A percentile compares a stretch with the other conserved stretches of the same genome.
Evolutionary conservation across 2,329 filamentous ascomycete genomes (phyloP).

Genomic region (Diplodia mutila): DNA sequence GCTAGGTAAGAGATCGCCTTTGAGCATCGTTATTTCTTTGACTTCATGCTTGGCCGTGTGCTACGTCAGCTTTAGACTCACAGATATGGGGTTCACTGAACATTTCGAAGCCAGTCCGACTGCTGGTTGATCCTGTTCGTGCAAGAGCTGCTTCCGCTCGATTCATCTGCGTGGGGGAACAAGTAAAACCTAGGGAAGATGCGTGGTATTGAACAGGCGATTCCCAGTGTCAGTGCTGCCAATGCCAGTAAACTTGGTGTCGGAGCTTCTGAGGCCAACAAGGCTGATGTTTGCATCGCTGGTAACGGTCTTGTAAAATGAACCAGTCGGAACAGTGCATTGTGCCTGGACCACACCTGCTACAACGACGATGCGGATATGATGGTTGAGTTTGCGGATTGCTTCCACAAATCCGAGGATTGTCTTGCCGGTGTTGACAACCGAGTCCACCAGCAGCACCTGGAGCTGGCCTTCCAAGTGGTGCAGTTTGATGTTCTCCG

Average conservation of each 20-base stretch:
- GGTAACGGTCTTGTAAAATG: constrained; percentile 28
- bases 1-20: too few species aligned
- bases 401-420: constrained; percentile 54
- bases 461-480: constrained; percentile 48
- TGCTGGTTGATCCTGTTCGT: too few species aligned
- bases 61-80: too few species aligned
- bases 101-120: too few species aligned
- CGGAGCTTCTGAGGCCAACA: constrained; percentile 59
- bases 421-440: constrained; percentile 62
- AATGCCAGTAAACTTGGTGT: constrained; percentile 59
- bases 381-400: constrained; percentile 47
- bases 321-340: constrained; percentile 31
- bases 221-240: constrained; percentile 62
- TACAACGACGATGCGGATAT: constrained; percentile 57
- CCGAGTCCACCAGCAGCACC: constrained; percentile 62
- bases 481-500: constrained; percentile 48
- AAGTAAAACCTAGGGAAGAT: constrained; percentile 41
- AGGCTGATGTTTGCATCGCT: constrained; percentile 42
- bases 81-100: too few species aligned
- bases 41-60: too few species aligned
- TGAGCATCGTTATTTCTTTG: too few species aligned
- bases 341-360: constrained; percentile 58
- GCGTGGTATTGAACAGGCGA: constrained; percentile 62
- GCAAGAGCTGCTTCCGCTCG: too few species aligned
- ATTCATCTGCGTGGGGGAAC: too few species aligned